Evolutionary conservation across 306 rosid species (phyloP), one percentile per base, ranked within the genome.

Genomic region (Malus sieversii): DNA sequence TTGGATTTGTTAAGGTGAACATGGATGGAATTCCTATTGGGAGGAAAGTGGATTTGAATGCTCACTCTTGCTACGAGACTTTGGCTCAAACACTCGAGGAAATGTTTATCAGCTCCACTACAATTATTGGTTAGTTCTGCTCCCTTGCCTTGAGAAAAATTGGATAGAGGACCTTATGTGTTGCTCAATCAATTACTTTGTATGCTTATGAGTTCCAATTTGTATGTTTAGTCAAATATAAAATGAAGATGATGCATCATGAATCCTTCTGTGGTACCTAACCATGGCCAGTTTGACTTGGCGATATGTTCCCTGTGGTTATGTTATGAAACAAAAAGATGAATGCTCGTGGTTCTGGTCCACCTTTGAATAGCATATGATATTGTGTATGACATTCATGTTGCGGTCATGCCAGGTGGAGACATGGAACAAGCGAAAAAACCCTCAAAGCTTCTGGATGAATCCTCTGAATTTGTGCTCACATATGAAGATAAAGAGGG

Each of bases 401-500:
- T 18, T 76, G 30, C 70, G 52, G 57, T 65, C 55, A 12, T 73
- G 6, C 59, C 77, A 73, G 82, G 76, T 75, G 81, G 84, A 71
- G 87, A 77, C 65, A 76, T 81, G 63, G 87, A 85, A 15, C 78
- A 77, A 66, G 73, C 73, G 74, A 48, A 74, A 65, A 84, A 84
- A 62, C 68, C 80, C 69, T 84, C 86, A 13, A 90, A 84, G 84
- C 91, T 90, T 77, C 78, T 90, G 76, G 91, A 84, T 78, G 90
- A 89, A 66, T 78, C 86, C 20, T 90, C 95, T 10, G 91, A 90
- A 63, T 90, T 90, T 84, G 95, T 86, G 79, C 88, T 90, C 62
- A 90, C 95, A 52, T 87, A 90, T 72, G 91, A 87, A 84, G 95
- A 90, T 76, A 90, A 78, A 79, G 95, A 90, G 14, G 87, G 90